Conservation (phyloP, 1,284 basidiomycete species). For the Cryptococcus wingfieldii region DNA sequence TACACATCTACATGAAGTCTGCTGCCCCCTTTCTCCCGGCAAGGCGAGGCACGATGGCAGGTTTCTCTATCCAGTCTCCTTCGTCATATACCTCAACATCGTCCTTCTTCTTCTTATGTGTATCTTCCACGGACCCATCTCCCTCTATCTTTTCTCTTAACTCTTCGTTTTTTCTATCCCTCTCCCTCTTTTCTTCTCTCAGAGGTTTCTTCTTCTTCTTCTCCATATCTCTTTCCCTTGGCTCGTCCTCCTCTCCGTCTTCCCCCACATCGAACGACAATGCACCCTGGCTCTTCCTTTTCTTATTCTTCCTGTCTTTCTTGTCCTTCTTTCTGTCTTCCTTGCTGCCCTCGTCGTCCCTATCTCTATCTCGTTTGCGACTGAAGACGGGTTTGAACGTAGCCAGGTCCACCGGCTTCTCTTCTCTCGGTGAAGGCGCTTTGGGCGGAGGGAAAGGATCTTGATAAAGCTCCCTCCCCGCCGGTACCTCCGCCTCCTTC, state of each 20-base stretch:
- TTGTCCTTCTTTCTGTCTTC: constrained; percentile 48
- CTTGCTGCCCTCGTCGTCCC: constrained; percentile 6
- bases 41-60: constrained; percentile 13
- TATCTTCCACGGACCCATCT: too few species aligned
- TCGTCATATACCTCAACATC: constrained; percentile 34
- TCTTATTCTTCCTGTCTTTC: constrained; percentile 46
- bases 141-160: constrained; percentile 43
- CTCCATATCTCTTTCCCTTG: constrained; percentile 48
- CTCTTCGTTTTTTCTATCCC: neutral
- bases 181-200: constrained; percentile 19
- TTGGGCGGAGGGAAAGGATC: constrained; percentile 12
- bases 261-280: constrained; percentile 65
- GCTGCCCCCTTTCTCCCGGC: constrained; percentile 37
- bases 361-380: constrained; percentile 3
- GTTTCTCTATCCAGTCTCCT: constrained; percentile 54
- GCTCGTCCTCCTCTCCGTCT: constrained; percentile 50
- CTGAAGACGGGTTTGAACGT: constrained; percentile 63
- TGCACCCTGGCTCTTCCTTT: constrained; percentile 52
- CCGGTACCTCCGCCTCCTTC: neutral
- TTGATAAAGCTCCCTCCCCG: neutral
- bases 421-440: constrained; percentile 9
- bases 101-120: neutral
- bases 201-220: constrained; percentile 53
- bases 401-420: constrained; percentile 31
- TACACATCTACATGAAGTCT: constrained; percentile 38